Conservation (phyloP, 164 flowering plant species). For the Cinnamomum chago region DNA sequence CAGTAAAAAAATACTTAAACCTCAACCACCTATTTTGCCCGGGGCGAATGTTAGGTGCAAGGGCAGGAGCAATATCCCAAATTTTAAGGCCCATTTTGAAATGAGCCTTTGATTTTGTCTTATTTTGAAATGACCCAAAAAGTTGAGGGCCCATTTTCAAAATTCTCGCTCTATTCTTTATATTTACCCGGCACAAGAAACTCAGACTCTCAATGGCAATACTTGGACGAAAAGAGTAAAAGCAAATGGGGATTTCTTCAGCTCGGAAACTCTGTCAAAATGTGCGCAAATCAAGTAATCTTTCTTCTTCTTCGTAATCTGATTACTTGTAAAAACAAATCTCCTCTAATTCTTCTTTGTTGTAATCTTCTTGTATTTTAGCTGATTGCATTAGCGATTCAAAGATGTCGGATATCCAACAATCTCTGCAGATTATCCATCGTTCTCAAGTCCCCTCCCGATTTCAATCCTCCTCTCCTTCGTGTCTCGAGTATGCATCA, state of each 20-base stretch:
- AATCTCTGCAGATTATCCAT: slow-evolving; percentile 57
- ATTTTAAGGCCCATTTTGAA: too few species aligned
- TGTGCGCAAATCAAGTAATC: slow-evolving; percentile 21
- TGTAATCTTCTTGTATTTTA: slow-evolving; percentile 17
- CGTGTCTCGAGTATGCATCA: slow-evolving; percentile 40
- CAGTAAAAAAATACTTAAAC: too few species aligned
- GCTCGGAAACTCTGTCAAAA: slow-evolving; percentile 28
- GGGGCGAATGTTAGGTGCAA: too few species aligned
- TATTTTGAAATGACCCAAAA: too few species aligned
- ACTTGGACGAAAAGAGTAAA: too few species aligned
- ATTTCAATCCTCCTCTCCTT: slow-evolving; percentile 26
- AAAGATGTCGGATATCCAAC: slow-evolving; percentile 57
- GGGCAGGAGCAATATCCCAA: too few species aligned
- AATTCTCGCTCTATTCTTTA: not conserved
- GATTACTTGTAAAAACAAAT: not conserved
- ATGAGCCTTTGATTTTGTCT: too few species aligned
- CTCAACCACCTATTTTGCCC: rapidly evolving
- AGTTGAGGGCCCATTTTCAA: too few species aligned
- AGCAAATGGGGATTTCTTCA: slow-evolving; percentile 30
- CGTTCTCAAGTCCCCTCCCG: slow-evolving; percentile 28
- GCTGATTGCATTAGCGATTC: slow-evolving; percentile 58
- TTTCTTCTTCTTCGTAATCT: not conserved
- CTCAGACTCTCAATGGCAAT: not conserved
- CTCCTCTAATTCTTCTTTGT: not conserved
- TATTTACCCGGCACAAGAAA: not conserved